These are phyloP conservation scores for Amanita rubescens DNA, from an alignment of 768 basidiomycete species.

Conservation along the genomic window DNA sequence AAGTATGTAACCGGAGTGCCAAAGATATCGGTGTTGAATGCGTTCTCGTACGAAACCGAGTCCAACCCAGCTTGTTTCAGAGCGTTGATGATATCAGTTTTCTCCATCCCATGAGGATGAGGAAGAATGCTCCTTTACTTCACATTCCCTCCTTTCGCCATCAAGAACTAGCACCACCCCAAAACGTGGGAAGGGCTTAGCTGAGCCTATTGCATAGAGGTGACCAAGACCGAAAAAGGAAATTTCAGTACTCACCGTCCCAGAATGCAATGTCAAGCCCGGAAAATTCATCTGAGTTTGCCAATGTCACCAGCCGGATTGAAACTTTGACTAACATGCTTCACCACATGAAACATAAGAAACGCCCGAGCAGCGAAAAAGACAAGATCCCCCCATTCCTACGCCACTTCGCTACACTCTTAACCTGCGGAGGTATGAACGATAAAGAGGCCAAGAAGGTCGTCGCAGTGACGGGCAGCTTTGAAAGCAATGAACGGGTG, in stretches of 20 bases:
- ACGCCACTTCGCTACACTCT: background rate
- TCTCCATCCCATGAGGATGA: background rate
- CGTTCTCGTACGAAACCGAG: background rate
- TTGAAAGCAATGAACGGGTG: background rate
- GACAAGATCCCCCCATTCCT: background rate
- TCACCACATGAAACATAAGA: background rate
- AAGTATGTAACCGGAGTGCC: background rate
- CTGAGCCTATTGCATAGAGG: no score
- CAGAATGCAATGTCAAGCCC: no score
- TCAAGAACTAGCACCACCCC: no score
- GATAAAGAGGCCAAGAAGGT: background rate
- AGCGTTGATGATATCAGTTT: background rate
- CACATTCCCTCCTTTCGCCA: slow-evolving; percentile 16
- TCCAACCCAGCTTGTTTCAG: background rate
- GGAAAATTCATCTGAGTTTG: background rate
- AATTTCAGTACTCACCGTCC: no score
- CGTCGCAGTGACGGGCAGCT: background rate
- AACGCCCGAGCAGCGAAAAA: background rate
- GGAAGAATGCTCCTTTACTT: background rate
- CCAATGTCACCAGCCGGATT: background rate
- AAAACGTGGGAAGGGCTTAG: no score
- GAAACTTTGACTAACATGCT: background rate
- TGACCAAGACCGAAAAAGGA: no score
- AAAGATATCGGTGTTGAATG: background rate
- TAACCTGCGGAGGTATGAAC: background rate